phyloP scores from a whole-genome alignment of 2,329 filamentous ascomycete genomes.

The Lecanosticta acicola region DNA sequence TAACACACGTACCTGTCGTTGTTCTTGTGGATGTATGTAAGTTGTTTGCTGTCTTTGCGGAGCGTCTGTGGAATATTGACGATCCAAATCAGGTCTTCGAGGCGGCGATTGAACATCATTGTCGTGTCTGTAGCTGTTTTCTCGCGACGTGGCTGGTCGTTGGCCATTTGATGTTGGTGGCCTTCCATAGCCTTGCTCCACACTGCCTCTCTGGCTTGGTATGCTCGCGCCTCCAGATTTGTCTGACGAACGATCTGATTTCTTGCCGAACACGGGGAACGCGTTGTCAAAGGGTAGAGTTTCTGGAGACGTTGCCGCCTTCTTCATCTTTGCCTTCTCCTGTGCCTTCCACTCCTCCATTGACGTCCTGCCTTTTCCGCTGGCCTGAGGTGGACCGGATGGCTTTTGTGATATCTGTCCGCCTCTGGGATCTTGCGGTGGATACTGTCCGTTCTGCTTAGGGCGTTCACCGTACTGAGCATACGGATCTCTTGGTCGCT shows the following conservation, averaged over 20 bases:
- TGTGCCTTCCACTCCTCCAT: constrained; percentile 34
- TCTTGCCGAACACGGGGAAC: constrained; percentile 42
- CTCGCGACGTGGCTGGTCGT: constrained; percentile 9
- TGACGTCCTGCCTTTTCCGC: constrained; percentile 20
- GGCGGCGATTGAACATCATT: constrained; percentile 4
- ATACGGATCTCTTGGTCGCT: not conserved
- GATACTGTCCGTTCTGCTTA: constrained; percentile 4
- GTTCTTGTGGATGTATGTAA: not conserved
- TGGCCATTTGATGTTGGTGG: constrained; percentile 7
- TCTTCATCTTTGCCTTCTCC: constrained; percentile 29
- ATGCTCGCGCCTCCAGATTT: constrained; percentile 11
- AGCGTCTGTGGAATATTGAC: constrained; percentile 5
- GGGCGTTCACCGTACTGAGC: not conserved
- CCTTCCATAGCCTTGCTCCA: constrained; percentile 13
- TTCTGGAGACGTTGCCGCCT: constrained; percentile 25
- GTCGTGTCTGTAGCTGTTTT: constrained; percentile 10
- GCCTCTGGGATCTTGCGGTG: constrained; percentile 1
- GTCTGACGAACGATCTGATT: constrained; percentile 20
- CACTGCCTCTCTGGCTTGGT: constrained; percentile 21
- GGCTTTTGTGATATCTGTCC: constrained; percentile 8
- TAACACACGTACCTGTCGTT: not conserved
- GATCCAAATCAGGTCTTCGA: constrained; percentile 9
- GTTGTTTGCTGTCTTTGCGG: not conserved
- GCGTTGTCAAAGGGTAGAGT: constrained; percentile 40
- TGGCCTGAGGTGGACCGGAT: constrained; percentile 2